Evolutionary conservation across 2,329 filamentous ascomycete species (phyloP), one percentile per base, ranked within the genome.

Genomic region (Elsinoe perseae): DNA sequence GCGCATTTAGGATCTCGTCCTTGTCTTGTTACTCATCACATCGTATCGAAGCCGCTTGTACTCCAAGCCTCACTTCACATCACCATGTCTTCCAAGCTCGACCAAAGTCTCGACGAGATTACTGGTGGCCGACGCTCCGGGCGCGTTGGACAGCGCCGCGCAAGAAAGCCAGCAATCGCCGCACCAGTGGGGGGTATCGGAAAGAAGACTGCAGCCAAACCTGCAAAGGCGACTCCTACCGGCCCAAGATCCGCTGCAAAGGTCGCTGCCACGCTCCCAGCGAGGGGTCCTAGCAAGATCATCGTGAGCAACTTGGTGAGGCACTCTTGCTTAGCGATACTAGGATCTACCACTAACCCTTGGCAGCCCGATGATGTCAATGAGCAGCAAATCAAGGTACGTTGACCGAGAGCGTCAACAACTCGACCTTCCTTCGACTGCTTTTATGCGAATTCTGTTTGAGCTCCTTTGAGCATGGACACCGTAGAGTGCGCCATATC

Each of bases 341-440:
- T 42, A n/a, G 64, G 60, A 64, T 44, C 42, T 58, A 55, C 27
- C 43, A 60, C 80, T 86, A 77, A 87, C 73, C 25, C 52, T 16
- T 56, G 14, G 4, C 30, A 97, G 89, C 93, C 93, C 73, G 85
- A 86, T 79, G 93, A 98, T 84, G 90, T 98, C 75, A 89, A 84
- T 77, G 92, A 97, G 82, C 79, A 78, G 78, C 89, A 95, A 85
- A 95, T 98, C 79, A 97, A 98, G 93, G 93, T 98, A 98, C 95
- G 93, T 98, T 90, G 87, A 90, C 84, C 80, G 82, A 86, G 79
- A 85, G 57, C 60, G 71, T 68, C 70, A 70, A 65, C 71, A 71
- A 71, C 64, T 61, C 57, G 57, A 56, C 56, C 57, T 66, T 64
- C 62, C 61, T 59, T 57, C 53, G 59, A 58, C 58, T 61, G 57